phyloP scores from a whole-genome alignment of 257 asterid genomes.

The Solanum phureja region DNA sequence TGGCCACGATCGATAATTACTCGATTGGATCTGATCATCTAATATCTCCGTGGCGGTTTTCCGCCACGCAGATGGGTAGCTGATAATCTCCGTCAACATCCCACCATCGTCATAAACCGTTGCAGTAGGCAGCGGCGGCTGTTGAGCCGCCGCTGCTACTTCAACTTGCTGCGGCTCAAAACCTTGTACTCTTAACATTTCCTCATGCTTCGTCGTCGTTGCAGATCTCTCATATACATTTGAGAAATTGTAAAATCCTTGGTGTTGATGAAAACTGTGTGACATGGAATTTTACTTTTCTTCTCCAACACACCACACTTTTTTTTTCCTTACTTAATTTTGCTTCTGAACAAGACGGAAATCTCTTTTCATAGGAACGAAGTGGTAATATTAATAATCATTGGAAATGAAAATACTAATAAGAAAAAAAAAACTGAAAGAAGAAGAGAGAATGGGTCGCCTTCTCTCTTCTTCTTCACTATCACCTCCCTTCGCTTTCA shows the following conservation, averaged over 20 bases:
- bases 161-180: conserved; percentile 20
- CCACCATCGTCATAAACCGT: conserved; percentile 33
- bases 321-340: background rate
- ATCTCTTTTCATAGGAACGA: conserved; percentile 14
- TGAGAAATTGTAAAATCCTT: conserved; percentile 20
- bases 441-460: conserved; percentile 33
- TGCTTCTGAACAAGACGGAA: background rate
- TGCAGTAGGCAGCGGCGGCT: background rate
- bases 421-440: conserved; percentile 35
- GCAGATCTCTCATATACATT: conserved; percentile 35
- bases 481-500: conserved; percentile 51
- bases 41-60: conserved; percentile 17
- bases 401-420: conserved; percentile 22
- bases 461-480: conserved; percentile 37
- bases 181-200: conserved; percentile 21
- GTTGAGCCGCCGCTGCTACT: background rate
- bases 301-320: background rate
- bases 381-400: background rate
- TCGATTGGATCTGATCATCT: conserved; percentile 49
- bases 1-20: conserved; percentile 19
- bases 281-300: conserved; percentile 31
- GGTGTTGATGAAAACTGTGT: conserved; percentile 29
- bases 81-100: conserved; percentile 44
- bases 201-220: conserved; percentile 5
- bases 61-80: conserved; percentile 22